phyloP scores from a whole-genome alignment of 2,329 filamentous ascomycete species.

The Calonectria leucothoes region DNA sequence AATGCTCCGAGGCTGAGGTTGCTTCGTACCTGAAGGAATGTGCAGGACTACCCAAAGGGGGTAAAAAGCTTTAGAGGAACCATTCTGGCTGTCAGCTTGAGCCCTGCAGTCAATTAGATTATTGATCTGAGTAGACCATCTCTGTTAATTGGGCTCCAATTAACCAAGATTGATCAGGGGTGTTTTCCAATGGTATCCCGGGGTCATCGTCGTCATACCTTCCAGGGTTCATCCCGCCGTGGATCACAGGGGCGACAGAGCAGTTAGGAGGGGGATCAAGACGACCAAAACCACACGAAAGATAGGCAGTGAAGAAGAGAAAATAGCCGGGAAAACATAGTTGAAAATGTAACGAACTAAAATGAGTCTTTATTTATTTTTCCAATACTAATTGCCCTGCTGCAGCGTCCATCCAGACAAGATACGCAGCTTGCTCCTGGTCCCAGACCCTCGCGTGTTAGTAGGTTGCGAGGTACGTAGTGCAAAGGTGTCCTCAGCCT shows the following conservation, averaged over 20 bases:
- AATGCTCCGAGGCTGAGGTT: conserved; percentile 13
- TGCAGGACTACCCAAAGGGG: neutral
- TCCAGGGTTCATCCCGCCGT: neutral
- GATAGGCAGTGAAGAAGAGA: neutral
- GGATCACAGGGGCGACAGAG: neutral
- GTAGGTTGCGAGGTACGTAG: conserved; percentile 16
- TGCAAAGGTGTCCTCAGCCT: conserved; percentile 46
- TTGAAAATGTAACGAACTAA: neutral
- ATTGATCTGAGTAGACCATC: neutral
- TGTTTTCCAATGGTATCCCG: neutral
- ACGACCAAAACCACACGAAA: neutral
- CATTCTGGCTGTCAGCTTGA: neutral
- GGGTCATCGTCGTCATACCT: neutral
- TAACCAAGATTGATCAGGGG: neutral
- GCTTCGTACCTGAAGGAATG: conserved; percentile 11
- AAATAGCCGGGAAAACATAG: too few relatives aligned
- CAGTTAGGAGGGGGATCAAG: neutral
- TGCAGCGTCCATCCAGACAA: neutral
- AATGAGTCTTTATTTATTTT: neutral
- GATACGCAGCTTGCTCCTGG: neutral
- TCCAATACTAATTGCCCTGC: too few relatives aligned
- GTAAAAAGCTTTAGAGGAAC: neutral
- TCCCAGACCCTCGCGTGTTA: neutral
- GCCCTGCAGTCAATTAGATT: neutral
- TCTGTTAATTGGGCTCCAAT: neutral